Percentiles rank a stretch among this genome's conserved stretches.
Evolutionary conservation across 2,329 filamentous ascomycete species (phyloP).

Genomic region (Verticillium longisporum): DNA sequence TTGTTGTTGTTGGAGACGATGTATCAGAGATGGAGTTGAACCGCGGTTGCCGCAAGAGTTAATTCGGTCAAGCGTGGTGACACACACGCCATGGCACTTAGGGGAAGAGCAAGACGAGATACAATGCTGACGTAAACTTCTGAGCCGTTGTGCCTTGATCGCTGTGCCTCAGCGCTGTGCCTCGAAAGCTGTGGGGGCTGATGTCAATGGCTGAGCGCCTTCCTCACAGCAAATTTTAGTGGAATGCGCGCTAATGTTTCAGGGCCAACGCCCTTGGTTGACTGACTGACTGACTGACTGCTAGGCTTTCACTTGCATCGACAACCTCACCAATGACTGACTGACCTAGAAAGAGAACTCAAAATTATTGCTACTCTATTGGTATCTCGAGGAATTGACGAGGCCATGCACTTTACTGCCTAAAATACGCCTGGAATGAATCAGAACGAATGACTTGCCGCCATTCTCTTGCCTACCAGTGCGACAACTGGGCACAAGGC

Average conservation of each 20-base stretch:
- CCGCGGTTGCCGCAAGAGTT: background rate
- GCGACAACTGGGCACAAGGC: background rate
- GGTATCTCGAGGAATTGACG: background rate
- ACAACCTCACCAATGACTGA: background rate
- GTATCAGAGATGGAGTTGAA: background rate
- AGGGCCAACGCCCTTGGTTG: background rate
- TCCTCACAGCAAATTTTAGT: background rate
- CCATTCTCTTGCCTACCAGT: background rate
- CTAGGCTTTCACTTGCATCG: background rate
- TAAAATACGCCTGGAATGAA: background rate
- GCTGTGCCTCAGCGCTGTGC: background rate
- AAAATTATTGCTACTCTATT: background rate
- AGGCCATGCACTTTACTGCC: background rate
- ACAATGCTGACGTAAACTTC: background rate
- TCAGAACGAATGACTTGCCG: background rate
- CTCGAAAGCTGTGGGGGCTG: background rate
- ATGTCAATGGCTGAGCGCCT: background rate
- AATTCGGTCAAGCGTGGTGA: background rate
- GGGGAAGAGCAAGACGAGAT: background rate
- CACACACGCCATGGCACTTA: background rate
- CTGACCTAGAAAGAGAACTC: background rate
- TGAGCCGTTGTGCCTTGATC: background rate
- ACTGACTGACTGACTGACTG: background rate
- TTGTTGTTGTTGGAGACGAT: background rate
- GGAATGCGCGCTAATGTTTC: background rate